phyloP scores from a whole-genome alignment of 768 basidiomycete genomes.

The Tylopilus sp. region DNA sequence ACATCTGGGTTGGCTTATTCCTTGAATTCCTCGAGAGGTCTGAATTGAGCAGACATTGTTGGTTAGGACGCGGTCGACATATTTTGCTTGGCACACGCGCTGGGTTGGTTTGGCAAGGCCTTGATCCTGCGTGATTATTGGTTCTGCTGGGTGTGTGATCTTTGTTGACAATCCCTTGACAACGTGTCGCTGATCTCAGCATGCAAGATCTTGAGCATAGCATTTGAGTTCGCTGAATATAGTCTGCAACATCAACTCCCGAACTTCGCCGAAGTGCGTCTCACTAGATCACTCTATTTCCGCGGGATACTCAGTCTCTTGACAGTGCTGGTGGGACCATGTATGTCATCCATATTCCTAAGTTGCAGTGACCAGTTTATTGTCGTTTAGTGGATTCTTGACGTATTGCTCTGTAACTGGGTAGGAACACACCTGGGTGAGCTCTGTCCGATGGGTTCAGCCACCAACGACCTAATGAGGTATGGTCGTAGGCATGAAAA shows the following conservation, averaged over 20 bases:
- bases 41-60: constrained; percentile 3
- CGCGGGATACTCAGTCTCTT: constrained; percentile 13
- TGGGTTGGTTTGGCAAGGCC: constrained; percentile 92
- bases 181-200: constrained; percentile 9
- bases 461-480: constrained; percentile 15
- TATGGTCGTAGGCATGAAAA: constrained; percentile 65
- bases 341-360: constrained; percentile 40
- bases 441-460: constrained; percentile 18
- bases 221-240: constrained; percentile 88
- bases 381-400: constrained; percentile 69
- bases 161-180: not conserved
- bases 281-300: constrained; percentile 14
- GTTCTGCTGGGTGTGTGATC: constrained; percentile 79
- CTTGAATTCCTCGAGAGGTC: not conserved
- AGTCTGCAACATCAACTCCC: constrained; percentile 84
- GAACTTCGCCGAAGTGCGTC: constrained; percentile 79
- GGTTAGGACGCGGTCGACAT: constrained; percentile 75
- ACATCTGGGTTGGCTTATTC: constrained; percentile 57
- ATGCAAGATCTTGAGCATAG: constrained; percentile 74
- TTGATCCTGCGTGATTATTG: constrained; percentile 88
- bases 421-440: constrained; percentile 76
- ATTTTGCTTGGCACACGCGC: constrained; percentile 79
- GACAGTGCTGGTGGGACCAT: constrained; percentile 91
- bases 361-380: constrained; percentile 12
- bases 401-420: constrained; percentile 88